Evolutionary conservation across 2,329 filamentous ascomycete genomes (phyloP).

Genomic region (Arthrobotrys iridis): DNA sequence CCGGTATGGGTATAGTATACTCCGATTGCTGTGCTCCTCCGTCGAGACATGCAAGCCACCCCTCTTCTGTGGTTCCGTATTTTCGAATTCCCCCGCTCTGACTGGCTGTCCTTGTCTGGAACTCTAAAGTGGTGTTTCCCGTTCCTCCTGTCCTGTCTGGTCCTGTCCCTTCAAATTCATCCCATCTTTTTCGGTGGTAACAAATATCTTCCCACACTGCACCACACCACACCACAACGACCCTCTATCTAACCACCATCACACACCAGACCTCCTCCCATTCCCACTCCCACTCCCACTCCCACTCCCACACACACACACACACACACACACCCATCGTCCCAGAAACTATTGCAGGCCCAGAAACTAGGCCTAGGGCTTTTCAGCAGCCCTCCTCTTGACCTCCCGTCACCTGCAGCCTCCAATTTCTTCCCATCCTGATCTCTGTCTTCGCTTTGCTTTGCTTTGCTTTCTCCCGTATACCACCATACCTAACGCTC

Average conservation of each 20-base stretch:
- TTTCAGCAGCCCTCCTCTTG: constrained; percentile 9
- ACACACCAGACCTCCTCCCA: background rate
- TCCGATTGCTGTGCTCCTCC: constrained; percentile 40
- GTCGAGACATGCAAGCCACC: constrained; percentile 27
- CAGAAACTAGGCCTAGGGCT: constrained; percentile 22
- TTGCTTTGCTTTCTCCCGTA: background rate
- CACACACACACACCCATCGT: constrained; percentile 7
- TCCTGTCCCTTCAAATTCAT: constrained; percentile 37
- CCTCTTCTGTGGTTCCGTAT: constrained; percentile 11
- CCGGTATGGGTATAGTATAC: no score
- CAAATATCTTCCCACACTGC: constrained; percentile 15
- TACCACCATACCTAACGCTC: constrained; percentile 10
- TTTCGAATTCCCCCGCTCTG: constrained; percentile 11
- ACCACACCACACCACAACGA: constrained; percentile 4
- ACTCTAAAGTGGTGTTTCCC: constrained; percentile 21
- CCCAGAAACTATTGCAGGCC: background rate
- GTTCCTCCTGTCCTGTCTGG: constrained; percentile 9
- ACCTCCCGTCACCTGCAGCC: constrained; percentile 50
- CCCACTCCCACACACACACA: background rate
- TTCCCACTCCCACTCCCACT: constrained; percentile 41
- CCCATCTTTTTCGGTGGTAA: constrained; percentile 46
- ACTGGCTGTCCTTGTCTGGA: constrained; percentile 12
- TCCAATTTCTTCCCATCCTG: constrained; percentile 7
- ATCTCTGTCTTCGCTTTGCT: constrained; percentile 4
- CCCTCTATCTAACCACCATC: no score